These are phyloP conservation scores for Jamesozyma lodderae DNA, from an alignment of 805 yeast genomes.

Conservation along the genomic window DNA sequence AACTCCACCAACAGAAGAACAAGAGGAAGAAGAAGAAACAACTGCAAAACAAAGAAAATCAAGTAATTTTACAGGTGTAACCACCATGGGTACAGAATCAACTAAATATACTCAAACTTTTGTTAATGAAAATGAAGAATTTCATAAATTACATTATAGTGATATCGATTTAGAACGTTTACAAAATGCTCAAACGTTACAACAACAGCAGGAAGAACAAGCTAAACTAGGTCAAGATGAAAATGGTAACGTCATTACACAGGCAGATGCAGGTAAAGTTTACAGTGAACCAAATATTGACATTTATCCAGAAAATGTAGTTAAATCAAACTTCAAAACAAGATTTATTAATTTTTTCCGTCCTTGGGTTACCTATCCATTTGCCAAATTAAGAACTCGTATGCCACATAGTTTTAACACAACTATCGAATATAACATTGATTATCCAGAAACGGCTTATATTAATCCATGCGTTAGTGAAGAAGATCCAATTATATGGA, in stretches of 20 bases:
- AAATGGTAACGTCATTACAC: constrained; percentile 12
- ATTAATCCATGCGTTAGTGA: constrained; percentile 25
- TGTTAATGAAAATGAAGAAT: constrained; percentile 23
- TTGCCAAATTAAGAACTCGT: constrained; percentile 35
- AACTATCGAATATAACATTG: constrained; percentile 27
- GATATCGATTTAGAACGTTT: constrained; percentile 14
- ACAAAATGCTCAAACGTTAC: not conserved
- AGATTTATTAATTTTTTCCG: constrained; percentile 34
- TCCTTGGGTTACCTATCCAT: constrained; percentile 39
- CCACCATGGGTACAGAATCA: constrained; percentile 2
- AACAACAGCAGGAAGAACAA: not conserved
- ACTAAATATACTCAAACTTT: constrained; percentile 13
- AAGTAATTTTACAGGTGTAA: constrained; percentile 4
- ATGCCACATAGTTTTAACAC: constrained; percentile 31
- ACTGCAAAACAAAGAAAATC: not conserved
- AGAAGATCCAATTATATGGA: constrained; percentile 53
- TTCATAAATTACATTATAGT: constrained; percentile 18
- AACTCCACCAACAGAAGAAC: constrained; percentile 7
- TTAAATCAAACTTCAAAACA: constrained; percentile 12
- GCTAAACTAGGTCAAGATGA: not conserved
- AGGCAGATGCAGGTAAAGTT: constrained; percentile 22
- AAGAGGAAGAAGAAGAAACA: constrained; percentile 1
- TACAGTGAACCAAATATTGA: constrained; percentile 17
- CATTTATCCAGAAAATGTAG: constrained; percentile 20
- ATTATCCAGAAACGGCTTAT: constrained; percentile 27